Base-by-base conservation (phyloP, 2,329 filamentous ascomycete genomes). In the Colletotrichum noveboracense region DNA sequence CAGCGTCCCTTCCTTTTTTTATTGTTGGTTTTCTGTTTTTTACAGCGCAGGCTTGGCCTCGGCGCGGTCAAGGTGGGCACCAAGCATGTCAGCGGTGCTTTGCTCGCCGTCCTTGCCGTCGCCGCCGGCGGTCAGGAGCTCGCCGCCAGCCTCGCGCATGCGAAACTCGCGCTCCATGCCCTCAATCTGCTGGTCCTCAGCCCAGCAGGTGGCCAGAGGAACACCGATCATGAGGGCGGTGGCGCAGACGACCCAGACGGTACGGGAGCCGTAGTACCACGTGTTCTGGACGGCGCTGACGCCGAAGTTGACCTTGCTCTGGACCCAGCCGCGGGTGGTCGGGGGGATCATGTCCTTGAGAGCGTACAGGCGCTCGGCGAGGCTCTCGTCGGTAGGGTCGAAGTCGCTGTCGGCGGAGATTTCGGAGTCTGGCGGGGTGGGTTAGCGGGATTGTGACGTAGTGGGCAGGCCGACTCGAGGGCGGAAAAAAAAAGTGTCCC, bases 111-210 rank as follows among this genome's bases (percentile, higher is more conserved):
- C 81, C 24, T 73, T 79, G 69, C 81, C 81, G 62, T 38, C 16
- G 66, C 84, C 85, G 6, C 87, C 88, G 14, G 87, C 88, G 14
- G 89, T 91, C 76, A 92, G 81, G 48, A 92, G 84, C 70, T 98
- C 95, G 83, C 94, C 93, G 78, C 95, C 95, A 82, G 94, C 92
- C 91, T 98, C 95, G 85, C 97, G 94, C 95, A 98, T 97, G 86
- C 94, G 93, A 91, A 96, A 96, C 89, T 98, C 96, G 86, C 96
- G 93, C 92, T 99, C 97, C 95, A 98, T 97, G 89, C 98, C 96
- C 79, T 96, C 90, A 84, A 98, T 93, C 89, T 98, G 95, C 90
- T 98, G 96, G 89, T 99, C 97, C 89, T 99, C 97, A 78, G 94
- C 93, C 84, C 96, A 96, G 74, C 96, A 96, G 80, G 99, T 89